Evolutionary conservation across 1,284 basidiomycete genomes (phyloP), one percentile per base, ranked within the genome.

Genomic region (Sanghuangporus weigelae): DNA sequence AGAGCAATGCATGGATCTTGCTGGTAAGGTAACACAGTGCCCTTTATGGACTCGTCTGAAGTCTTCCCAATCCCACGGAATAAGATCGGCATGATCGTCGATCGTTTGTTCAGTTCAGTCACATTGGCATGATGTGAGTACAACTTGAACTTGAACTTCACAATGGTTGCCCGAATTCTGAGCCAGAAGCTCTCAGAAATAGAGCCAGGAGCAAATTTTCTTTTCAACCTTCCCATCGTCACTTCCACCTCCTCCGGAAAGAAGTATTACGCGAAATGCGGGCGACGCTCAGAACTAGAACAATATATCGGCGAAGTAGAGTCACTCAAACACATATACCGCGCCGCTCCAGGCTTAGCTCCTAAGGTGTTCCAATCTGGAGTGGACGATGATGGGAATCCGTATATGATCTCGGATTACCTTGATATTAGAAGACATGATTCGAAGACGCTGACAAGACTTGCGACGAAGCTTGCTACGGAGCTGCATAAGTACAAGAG

Each of bases 371-470:
- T 42, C 7, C 40, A 42, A 0, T 42, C 40, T 42, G 12, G 85
- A 1, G 50, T 11, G 5, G 50, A 26, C 19, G 68, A 72, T 8
- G 72, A 70, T 6, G 82, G 79, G 11, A 72, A 70, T 48, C 87
- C 89, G 0, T 87, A 81, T 71, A 86, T 93, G 76, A 81, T 94
- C 38, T 87, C 87, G 0, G 86, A 93, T 70, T 90, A 90, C 76
- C 89, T 87, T 68, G 77, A 87, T 26, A 75, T 89, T 14, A 71
- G 73, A 0, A 71, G 77, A n/a, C 75, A 90, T 12, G 77, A 78
- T 21, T 72, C 75, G 26, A 67, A 74, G 14, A 75, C 83, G 10
- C 86, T 84, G 0, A 73, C 73, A 57, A 72, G 75, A 36, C 76
- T 95, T 1, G 92, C 86, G 7, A 77, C 79, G 72, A 82, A 89